These are phyloP conservation scores for Quercus rubra DNA, from an alignment of 306 rosid species.

Conservation along the genomic window DNA sequence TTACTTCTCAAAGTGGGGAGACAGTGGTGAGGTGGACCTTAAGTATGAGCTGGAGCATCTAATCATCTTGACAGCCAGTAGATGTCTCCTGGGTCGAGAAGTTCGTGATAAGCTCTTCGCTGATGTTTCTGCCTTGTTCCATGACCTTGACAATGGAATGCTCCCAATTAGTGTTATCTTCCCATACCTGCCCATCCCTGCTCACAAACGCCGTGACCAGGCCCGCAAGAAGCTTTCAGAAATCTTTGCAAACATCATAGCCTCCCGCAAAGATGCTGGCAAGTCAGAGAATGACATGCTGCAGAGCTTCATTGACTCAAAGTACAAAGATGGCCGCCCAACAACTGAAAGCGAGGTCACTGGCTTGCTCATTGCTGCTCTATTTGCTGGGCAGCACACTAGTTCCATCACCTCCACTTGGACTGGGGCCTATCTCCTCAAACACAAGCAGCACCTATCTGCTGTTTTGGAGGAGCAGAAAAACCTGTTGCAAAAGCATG, in stretches of 20 bases:
- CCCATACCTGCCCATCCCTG: conserved; percentile 92
- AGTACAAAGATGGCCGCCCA: conserved; percentile 88
- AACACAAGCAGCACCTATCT: conserved; percentile 61
- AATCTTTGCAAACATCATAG: conserved; percentile 69
- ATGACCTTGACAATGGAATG: conserved; percentile 90
- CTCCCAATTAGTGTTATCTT: conserved; percentile 84
- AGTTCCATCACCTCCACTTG: conserved; percentile 96
- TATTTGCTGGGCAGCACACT: conserved; percentile 90
- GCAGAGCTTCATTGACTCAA: conserved; percentile 91
- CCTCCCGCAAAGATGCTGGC: conserved; percentile 52
- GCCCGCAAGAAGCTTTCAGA: conserved; percentile 81
- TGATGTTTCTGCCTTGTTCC: conserved; percentile 92
- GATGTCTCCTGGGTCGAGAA: conserved; percentile 91
- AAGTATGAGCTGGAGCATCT: conserved; percentile 96
- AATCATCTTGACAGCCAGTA: conserved; percentile 89
- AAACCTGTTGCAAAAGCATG: conserved; percentile 63
- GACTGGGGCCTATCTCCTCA: conserved; percentile 90
- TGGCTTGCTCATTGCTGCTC: conserved; percentile 87
- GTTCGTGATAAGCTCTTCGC: conserved; percentile 93
- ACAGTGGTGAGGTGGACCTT: conserved; percentile 89
- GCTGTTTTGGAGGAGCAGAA: conserved; percentile 77
- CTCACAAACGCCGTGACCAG: conserved; percentile 79
- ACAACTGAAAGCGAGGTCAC: conserved; percentile 90
- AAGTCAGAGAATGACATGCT: conserved; percentile 88
- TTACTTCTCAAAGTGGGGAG: conserved; percentile 95